Conservation (phyloP, 352 stramenopile species). For the Phytophthora meadii region DNA sequence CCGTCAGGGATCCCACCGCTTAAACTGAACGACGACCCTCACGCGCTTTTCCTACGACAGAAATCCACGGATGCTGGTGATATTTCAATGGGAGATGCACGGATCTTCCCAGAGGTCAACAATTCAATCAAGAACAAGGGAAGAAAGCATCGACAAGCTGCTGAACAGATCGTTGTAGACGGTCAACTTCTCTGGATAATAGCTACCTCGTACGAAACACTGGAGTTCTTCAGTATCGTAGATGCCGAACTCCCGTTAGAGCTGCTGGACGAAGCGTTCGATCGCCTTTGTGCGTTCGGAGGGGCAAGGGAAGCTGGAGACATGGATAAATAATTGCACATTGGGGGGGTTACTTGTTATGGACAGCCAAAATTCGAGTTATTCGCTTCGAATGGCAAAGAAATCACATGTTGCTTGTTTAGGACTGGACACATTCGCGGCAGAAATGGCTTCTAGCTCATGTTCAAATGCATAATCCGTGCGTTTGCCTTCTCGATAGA, state of each 20-base stretch:
- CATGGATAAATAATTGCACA: too few relatives aligned
- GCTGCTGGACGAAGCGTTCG: conserved; percentile 53
- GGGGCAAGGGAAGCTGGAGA: conserved; percentile 13
- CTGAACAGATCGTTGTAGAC: conserved; percentile 33
- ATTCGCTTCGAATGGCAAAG: too few relatives aligned
- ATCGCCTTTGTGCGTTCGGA: conserved; percentile 45
- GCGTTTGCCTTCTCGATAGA: too few relatives aligned
- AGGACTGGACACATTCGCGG: too few relatives aligned
- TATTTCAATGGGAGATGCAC: conserved; percentile 48
- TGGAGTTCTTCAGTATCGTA: conserved; percentile 50
- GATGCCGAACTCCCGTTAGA: conserved; percentile 40
- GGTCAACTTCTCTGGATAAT: conserved; percentile 49
- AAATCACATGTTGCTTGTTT: too few relatives aligned
- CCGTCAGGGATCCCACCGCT: conserved; percentile 49
- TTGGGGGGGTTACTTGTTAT: too few relatives aligned
- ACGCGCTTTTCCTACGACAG: conserved; percentile 50
- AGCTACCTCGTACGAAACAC: conserved; percentile 53
- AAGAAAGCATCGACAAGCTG: conserved; percentile 47
- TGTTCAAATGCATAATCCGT: too few relatives aligned
- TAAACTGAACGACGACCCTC: conserved; percentile 44
- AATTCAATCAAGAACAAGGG: conserved; percentile 10
- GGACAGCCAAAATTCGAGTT: too few relatives aligned
- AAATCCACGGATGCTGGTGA: conserved; percentile 34
- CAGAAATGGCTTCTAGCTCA: too few relatives aligned
- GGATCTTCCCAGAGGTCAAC: conserved; percentile 48